phyloP scores from a whole-genome alignment of 2,329 filamentous ascomycete genomes.

The Aspergillus melleus region DNA sequence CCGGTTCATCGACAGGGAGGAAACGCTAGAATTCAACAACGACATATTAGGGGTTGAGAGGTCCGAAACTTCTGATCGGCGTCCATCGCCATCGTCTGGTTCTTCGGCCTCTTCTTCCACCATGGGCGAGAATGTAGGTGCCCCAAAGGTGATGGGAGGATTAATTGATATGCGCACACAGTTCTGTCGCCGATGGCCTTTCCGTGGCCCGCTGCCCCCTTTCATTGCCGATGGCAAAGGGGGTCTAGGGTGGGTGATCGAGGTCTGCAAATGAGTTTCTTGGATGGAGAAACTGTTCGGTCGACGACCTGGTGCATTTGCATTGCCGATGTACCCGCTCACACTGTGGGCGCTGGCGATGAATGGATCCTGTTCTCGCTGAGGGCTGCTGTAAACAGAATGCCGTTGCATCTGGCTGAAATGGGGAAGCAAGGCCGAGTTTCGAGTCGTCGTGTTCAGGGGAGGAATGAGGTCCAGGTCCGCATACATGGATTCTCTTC shows the following conservation, averaged over 20 bases:
- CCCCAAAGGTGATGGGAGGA: conserved; percentile 36
- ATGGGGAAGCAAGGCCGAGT: conserved; percentile 19
- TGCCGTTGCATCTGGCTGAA: conserved; percentile 27
- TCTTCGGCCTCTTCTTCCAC: conserved; percentile 34
- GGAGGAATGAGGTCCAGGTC: conserved; percentile 18
- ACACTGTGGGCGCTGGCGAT: conserved; percentile 20
- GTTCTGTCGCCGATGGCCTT: conserved; percentile 44
- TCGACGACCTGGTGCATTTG: conserved; percentile 21
- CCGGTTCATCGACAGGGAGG: conserved; percentile 16
- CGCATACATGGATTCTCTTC: conserved; percentile 17
- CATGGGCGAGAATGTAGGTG: conserved; percentile 34
- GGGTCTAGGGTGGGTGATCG: conserved; percentile 22
- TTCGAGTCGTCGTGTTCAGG: conserved; percentile 10
- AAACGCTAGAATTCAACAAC: conserved; percentile 18
- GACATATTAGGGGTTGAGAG: conserved; percentile 16
- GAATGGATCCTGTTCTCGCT: conserved; percentile 29
- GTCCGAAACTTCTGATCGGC: conserved; percentile 23
- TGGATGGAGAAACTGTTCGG: conserved; percentile 14
- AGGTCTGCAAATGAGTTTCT: conserved; percentile 23
- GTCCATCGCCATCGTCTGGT: conserved; percentile 26
- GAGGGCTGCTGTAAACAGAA: conserved; percentile 19
- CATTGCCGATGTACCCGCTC: conserved; percentile 18
- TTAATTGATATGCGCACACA: conserved; percentile 45
- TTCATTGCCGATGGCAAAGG: conserved; percentile 35
- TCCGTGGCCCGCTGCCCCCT: conserved; percentile 32